Base-by-base conservation (phyloP, 2,329 filamentous ascomycete genomes). In the Hymenoscyphus occultus region DNA sequence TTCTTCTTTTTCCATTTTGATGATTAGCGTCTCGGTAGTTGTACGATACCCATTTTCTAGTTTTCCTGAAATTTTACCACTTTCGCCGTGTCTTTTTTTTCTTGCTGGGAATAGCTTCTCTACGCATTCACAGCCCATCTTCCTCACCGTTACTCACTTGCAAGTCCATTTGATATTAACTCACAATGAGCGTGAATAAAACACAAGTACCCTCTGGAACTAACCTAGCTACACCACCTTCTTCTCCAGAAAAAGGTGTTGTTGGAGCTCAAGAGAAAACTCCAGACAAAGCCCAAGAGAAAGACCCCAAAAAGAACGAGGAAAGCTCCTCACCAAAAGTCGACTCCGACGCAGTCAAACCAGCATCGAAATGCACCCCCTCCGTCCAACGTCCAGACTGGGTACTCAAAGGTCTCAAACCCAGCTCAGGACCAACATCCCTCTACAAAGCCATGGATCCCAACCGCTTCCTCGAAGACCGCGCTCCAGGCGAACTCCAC, bases 21-120 rank as follows among this genome's bases (percentile, higher is more conserved):
- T 51, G 45, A 22, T 16, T 22, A 51, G 45, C 45, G 45, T 51
- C 45, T 51, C 45, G 19, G n/a, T 51, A 51, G n/a, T 51, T 51
- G n/a, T 51, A 19, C 12, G 45, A 51, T 51, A 51, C 19, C 45
- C 45, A 22, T 19, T 51, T n/a, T 16, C 9, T 51, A 51, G 45
- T 10, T 51, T 19, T 22, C 22, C n/a, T 51, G 4, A 22, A 51
- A 22, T 22, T 22, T 10, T 22, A 51, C 45, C 22, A 22, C 6
- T 51, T 28, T n/a, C 42, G n/a, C 16, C 42, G 7, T 45, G 6
- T 45, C 12, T 51, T 22, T 10, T 51, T 51, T 3, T 51, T 28
- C 0, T 28, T 28, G 2, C 19, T 35, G 45, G 10, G 3, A 22
- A n/a, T 51, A 51, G 9, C 22, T 51, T 16, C 12, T n/a, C 9